A percentile compares a stretch with the other conserved stretches of the same genome.
These are phyloP conservation scores for Ballota nigra DNA, from an alignment of 257 asterid genomes.

Conservation along the genomic window DNA sequence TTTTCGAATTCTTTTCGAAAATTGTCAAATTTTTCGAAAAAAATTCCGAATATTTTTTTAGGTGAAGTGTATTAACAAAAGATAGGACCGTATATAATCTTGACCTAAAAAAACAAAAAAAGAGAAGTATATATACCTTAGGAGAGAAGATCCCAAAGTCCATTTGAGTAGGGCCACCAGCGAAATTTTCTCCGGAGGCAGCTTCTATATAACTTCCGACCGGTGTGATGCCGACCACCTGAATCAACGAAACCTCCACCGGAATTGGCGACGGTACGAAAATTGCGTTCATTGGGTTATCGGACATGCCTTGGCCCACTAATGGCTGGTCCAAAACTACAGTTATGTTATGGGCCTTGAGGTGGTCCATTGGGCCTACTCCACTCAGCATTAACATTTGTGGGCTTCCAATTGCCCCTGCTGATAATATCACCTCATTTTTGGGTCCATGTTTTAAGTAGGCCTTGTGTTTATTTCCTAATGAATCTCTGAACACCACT, in stretches of 20 bases:
- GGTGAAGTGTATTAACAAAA: too few relatives aligned
- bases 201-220: constrained; percentile 65
- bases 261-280: constrained; percentile 74
- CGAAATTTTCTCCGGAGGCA: constrained; percentile 58
- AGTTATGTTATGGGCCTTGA: constrained; percentile 51
- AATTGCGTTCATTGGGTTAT: constrained; percentile 92
- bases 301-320: constrained; percentile 90
- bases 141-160: constrained; percentile 86
- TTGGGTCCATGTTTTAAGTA: constrained; percentile 45
- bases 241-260: constrained; percentile 83
- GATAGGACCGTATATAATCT: too few relatives aligned
- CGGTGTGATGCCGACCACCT: constrained; percentile 80
- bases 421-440: constrained; percentile 70
- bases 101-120: too few relatives aligned
- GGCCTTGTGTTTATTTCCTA: constrained; percentile 60
- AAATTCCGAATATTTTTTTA: too few relatives aligned
- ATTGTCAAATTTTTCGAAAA: too few relatives aligned
- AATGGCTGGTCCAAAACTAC: constrained; percentile 63
- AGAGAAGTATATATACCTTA: constrained; percentile 31
- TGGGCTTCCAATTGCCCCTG: constrained; percentile 96
- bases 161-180: constrained; percentile 13
- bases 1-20: too few relatives aligned
- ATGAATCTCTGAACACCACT: constrained; percentile 64
- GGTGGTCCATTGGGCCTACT: constrained; percentile 58
- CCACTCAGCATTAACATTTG: constrained; percentile 86